Evolutionary conservation across 148 eudicot species (phyloP).

Genomic region (Persicaria tinctoria): DNA sequence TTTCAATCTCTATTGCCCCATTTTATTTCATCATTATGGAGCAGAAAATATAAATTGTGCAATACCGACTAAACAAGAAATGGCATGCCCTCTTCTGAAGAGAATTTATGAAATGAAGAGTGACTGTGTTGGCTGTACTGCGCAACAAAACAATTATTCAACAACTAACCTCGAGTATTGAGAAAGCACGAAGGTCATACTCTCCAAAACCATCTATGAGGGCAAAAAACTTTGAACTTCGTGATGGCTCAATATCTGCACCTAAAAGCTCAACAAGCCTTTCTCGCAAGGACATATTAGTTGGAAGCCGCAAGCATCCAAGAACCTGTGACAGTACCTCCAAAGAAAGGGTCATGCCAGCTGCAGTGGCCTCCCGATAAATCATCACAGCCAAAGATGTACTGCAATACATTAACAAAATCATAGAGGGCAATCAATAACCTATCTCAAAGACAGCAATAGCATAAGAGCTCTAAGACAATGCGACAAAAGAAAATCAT

Average conservation of each 20-base stretch:
- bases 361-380: slow-evolving; percentile 69
- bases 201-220: slow-evolving; percentile 91
- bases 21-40: neutral
- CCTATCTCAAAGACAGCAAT: neutral
- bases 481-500: neutral
- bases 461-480: neutral
- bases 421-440: neutral
- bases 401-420: slow-evolving; percentile 38
- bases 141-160: neutral
- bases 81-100: neutral
- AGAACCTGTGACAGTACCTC: slow-evolving; percentile 72
- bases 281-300: slow-evolving; percentile 44
- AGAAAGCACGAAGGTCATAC: slow-evolving; percentile 90
- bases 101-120: neutral
- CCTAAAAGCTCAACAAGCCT: slow-evolving; percentile 67
- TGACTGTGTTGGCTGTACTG: neutral
- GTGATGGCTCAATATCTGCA: slow-evolving; percentile 39
- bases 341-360: slow-evolving; percentile 56
- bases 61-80: neutral
- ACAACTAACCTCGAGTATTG: slow-evolving; percentile 65
- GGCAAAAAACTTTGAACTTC: slow-evolving; percentile 49
- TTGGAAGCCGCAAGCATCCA: slow-evolving; percentile 82
- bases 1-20: neutral
- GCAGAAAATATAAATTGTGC: neutral
- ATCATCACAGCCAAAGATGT: slow-evolving; percentile 67